phyloP scores from a whole-genome alignment of 2,329 filamentous ascomycete genomes.

The Ophiocordyceps polyrhachis-furcata region DNA sequence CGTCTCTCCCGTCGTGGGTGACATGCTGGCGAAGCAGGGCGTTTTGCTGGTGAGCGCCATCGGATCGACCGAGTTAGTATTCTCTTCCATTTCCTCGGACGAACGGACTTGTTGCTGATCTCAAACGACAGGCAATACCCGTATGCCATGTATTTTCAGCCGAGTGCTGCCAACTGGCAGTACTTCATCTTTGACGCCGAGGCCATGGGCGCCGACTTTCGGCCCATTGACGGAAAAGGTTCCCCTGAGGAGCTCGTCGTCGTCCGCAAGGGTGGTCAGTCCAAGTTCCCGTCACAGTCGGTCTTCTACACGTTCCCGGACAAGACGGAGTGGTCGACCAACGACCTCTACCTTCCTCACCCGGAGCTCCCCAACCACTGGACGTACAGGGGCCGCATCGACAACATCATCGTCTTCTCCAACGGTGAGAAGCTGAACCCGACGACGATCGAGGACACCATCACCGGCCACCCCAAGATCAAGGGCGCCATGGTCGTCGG shows the following conservation, averaged over 20 bases:
- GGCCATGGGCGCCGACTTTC: constrained; percentile 22
- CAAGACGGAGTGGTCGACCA: constrained; percentile 16
- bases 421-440: constrained; percentile 25
- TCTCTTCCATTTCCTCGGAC: too few species aligned
- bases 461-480: constrained; percentile 11
- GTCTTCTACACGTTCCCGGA: constrained; percentile 19
- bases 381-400: constrained; percentile 17
- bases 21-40: constrained; percentile 17
- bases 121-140: constrained; percentile 12
- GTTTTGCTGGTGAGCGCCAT: constrained; percentile 18
- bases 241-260: constrained; percentile 15
- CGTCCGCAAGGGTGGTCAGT: constrained; percentile 14
- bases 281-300: constrained; percentile 15
- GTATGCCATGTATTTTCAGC: constrained; percentile 16
- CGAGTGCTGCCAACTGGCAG: constrained; percentile 18
- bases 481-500: constrained; percentile 21
- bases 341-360: constrained; percentile 18
- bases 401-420: constrained; percentile 22
- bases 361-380: constrained; percentile 14
- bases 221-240: constrained; percentile 3
- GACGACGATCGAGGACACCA: constrained; percentile 13
- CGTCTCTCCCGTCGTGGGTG: constrained; percentile 17
- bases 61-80: constrained; percentile 21
- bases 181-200: constrained; percentile 24
- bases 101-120: not conserved